Base-by-base conservation (phyloP, 1,139 yeast species). In the Saccharomyces pastorianus region DNA sequence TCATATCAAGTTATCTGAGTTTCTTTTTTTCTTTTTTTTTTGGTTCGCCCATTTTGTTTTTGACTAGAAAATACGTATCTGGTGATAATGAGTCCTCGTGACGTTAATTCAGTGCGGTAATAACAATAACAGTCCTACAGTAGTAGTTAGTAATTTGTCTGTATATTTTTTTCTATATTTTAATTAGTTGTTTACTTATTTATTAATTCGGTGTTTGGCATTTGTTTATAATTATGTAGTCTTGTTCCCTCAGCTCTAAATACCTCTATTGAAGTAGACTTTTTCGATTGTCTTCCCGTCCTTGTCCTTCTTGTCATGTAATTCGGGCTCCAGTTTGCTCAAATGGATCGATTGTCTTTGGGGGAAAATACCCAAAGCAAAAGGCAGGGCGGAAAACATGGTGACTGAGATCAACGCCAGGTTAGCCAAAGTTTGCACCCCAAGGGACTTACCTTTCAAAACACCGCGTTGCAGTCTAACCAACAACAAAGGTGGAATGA, bases 361-460 rank as follows among this genome's bases (percentile, higher is more conserved):
- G 4, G 99, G 99, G 81, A 93, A 93, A 2, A 90, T 87, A 2
- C 91, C 99, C 66, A 93, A 76, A 0, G 99, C 98, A 74, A 93
- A 88, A 9, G 99, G 99, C 62, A 93, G 78, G 0, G 85, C 98
- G 31, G 82, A 83, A 63, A 93, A 84, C 2, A 96, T 85, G 1
- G 98, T 91, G 14, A 80, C 80, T 51, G 91, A 84, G 63, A 93
- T 89, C 61, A 93, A 76, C 13, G 95, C 97, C 52, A 93, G 76
- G 66, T 91, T 93, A 27, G 84, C 84, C 44, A 79, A 67, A 11
- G 87, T 84, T 63, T 86, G 90, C 6, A 81, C 74, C 27, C 83
- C 76, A 58, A 80, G 72, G 14, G 88, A 78, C 67, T 82, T 84
- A 44, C 89, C 88, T 64, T 79, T 83, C 60, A 91, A 77, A 29